Conservation (phyloP, 192 early-diverging fungal species). For the Entomortierella lignicola region DNA sequence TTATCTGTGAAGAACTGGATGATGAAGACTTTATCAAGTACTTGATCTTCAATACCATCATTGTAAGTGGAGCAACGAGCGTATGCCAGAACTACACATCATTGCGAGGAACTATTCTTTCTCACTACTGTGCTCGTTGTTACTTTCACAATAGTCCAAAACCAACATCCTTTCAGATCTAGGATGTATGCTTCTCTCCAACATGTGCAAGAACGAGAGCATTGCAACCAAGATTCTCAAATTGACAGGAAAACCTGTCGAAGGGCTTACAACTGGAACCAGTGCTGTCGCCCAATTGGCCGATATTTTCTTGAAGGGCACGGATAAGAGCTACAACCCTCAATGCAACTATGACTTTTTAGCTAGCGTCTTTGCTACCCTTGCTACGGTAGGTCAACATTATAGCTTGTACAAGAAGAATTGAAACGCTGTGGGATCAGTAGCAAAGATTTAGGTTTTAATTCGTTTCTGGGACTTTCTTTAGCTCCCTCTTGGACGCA, state of each 20-base stretch:
- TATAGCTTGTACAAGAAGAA: background rate
- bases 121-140: background rate
- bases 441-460: background rate
- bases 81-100: too few relatives aligned
- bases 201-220: slow-evolving; percentile 80
- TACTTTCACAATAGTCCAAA: slow-evolving; percentile 16
- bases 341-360: slow-evolving; percentile 86
- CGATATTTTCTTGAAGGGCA: slow-evolving; percentile 89
- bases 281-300: slow-evolving; percentile 85
- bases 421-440: background rate
- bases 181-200: slow-evolving; percentile 92
- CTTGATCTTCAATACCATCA: slow-evolving; percentile 73
- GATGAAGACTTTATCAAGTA: slow-evolving; percentile 77
- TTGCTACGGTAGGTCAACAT: slow-evolving; percentile 65
- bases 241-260: slow-evolving; percentile 39
- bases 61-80: slow-evolving; percentile 60
- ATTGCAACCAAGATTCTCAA: slow-evolving; percentile 69
- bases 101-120: too few relatives aligned
- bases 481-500: slow-evolving; percentile 72
- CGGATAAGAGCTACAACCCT: slow-evolving; percentile 81
- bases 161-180: slow-evolving; percentile 78
- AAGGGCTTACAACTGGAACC: slow-evolving; percentile 56
- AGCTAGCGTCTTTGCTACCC: slow-evolving; percentile 92
- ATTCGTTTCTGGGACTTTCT: background rate
- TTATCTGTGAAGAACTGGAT: slow-evolving; percentile 72